These are phyloP conservation scores for Prunus persica DNA, from an alignment of 306 rosid genomes.

Conservation along the genomic window DNA sequence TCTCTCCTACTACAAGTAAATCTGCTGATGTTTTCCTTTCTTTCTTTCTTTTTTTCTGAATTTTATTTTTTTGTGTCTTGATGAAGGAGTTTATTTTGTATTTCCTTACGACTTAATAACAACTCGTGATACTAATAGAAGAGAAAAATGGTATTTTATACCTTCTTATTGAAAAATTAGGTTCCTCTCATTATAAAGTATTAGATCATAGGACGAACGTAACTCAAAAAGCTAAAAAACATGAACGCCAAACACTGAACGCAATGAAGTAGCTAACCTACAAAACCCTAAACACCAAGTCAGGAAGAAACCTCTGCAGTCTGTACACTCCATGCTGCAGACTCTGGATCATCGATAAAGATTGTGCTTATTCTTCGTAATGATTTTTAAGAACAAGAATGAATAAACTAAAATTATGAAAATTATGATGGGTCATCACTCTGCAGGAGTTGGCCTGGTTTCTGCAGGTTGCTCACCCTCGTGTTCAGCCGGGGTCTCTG, in stretches of 20 bases:
- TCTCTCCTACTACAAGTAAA: too few species aligned
- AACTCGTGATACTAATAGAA: background rate
- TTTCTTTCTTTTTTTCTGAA: too few species aligned
- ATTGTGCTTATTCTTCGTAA: conserved; percentile 54
- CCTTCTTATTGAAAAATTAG: too few species aligned
- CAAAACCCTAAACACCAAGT: conserved; percentile 32
- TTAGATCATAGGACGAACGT: background rate
- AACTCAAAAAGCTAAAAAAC: background rate
- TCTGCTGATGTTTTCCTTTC: too few species aligned
- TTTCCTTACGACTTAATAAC: too few species aligned
- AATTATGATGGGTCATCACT: conserved; percentile 26
- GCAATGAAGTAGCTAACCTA: conserved; percentile 24
- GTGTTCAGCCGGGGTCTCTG: conserved; percentile 31
- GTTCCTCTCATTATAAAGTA: background rate
- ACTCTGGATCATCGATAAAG: conserved; percentile 34
- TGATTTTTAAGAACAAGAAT: conserved; percentile 27
- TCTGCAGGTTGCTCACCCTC: conserved; percentile 39
- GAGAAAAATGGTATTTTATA: too few species aligned
- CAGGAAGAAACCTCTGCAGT: conserved; percentile 27
- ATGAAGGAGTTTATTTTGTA: too few species aligned
- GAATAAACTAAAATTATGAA: conserved; percentile 17
- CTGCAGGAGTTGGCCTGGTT: conserved; percentile 32
- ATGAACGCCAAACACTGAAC: conserved; percentile 16
- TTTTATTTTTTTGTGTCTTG: too few species aligned
- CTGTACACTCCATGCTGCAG: conserved; percentile 37